Conservation (phyloP, 2,329 filamentous ascomycete species). For the Pseudocercospora musae region DNA sequence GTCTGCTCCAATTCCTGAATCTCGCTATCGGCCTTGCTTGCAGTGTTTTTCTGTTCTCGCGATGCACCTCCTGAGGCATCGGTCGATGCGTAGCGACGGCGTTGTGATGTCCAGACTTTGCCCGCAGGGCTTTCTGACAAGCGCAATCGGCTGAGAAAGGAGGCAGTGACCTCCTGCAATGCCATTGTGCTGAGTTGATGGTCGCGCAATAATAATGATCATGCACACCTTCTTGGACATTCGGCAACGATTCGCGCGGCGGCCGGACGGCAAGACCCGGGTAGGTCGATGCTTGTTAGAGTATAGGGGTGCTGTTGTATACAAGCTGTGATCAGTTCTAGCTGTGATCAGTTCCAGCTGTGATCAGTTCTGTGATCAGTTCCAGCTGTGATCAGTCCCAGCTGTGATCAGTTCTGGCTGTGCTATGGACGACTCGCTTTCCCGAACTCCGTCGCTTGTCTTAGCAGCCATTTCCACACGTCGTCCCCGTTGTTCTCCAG, state of each 20-base stretch:
- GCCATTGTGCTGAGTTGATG: slow-evolving; percentile 25
- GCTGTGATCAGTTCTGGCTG: too few relatives aligned
- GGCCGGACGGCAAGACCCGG: neutral
- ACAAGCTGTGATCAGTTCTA: too few relatives aligned
- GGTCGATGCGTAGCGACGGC: slow-evolving; percentile 30
- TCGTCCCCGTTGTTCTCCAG: neutral
- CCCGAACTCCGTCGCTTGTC: neutral
- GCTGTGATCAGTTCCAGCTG: too few relatives aligned
- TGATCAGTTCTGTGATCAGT: too few relatives aligned
- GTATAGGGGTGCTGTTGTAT: neutral
- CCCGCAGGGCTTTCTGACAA: slow-evolving; percentile 19
- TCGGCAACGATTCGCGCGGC: neutral
- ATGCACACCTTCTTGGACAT: neutral
- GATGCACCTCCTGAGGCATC: slow-evolving; percentile 23
- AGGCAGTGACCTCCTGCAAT: slow-evolving; percentile 32
- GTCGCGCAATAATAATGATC: neutral
- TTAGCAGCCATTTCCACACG: neutral
- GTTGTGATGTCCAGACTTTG: slow-evolving; percentile 27
- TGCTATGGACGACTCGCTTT: neutral
- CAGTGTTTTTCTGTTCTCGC: neutral
- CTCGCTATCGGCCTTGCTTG: slow-evolving; percentile 29
- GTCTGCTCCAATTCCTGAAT: slow-evolving; percentile 41
- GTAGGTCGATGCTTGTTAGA: neutral
- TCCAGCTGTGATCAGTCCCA: too few relatives aligned
- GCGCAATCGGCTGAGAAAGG: slow-evolving; percentile 30